Evolutionary conservation across 2,329 filamentous ascomycete genomes (phyloP).

Genomic region (Cladorrhinum sp.): DNA sequence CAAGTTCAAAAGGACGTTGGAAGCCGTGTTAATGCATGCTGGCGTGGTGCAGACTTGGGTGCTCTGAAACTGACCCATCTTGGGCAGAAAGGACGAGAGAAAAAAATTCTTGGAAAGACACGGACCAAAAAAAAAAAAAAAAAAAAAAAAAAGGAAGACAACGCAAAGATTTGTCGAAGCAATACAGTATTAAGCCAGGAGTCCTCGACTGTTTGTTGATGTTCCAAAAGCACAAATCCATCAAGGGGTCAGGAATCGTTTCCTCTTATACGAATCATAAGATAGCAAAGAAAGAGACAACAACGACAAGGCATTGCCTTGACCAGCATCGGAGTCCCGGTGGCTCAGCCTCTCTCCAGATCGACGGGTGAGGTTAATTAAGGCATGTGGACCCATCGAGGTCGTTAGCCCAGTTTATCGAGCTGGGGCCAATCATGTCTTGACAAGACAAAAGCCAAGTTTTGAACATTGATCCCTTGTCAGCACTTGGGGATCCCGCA

Average conservation of each 20-base stretch:
- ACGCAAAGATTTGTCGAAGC: background rate
- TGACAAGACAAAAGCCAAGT: conserved; percentile 3
- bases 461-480: background rate
- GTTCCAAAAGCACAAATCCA: background rate
- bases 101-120: background rate
- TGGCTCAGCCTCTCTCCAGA: conserved; percentile 1
- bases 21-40: conserved; percentile 56
- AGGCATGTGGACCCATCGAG: background rate
- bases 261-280: too few relatives aligned
- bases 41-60: conserved; percentile 52
- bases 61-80: conserved; percentile 23
- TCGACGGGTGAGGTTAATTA: conserved; percentile 6
- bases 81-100: background rate
- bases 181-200: too few relatives aligned
- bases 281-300: too few relatives aligned
- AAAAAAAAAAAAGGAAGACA: too few relatives aligned
- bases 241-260: too few relatives aligned
- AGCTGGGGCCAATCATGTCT: background rate
- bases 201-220: too few relatives aligned
- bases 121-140: background rate
- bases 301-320: background rate
- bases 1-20: conserved; percentile 50
- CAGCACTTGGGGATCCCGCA: conserved; percentile 2
- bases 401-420: conserved; percentile 1
- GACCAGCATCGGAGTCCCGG: conserved; percentile 3